Conservation (phyloP, 805 yeast genomes). For the Blastobotrys attinorum region DNA sequence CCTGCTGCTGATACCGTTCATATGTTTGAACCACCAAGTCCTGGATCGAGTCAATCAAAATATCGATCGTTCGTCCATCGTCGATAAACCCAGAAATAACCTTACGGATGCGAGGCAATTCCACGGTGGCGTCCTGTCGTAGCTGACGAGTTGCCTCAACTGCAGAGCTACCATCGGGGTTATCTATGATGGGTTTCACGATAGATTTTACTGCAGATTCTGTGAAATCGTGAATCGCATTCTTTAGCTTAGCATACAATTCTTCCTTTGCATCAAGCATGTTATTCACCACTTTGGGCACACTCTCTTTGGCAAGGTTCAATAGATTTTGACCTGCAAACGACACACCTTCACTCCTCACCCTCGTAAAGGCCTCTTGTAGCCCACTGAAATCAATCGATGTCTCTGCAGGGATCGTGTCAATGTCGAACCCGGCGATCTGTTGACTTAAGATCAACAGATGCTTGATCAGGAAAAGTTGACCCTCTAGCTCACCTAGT, state of each 20-base stretch:
- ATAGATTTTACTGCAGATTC: constrained; percentile 45
- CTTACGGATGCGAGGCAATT: constrained; percentile 47
- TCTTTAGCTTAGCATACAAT: constrained; percentile 63
- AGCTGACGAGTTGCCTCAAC: constrained; percentile 34
- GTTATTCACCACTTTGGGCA: constrained; percentile 72
- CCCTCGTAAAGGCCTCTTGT: constrained; percentile 39
- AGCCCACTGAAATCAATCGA: constrained; percentile 78
- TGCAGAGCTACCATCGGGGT: constrained; percentile 22
- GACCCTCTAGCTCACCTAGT: constrained; percentile 49
- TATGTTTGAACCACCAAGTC: constrained; percentile 53
- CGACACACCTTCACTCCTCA: constrained; percentile 24
- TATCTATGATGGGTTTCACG: constrained; percentile 36
- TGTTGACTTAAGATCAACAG: constrained; percentile 63
- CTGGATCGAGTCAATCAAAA: constrained; percentile 57
- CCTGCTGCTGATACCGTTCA: constrained; percentile 39
- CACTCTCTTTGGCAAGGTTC: constrained; percentile 54
- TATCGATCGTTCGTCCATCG: constrained; percentile 44
- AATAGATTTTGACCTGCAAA: constrained; percentile 31
- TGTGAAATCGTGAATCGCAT: constrained; percentile 61
- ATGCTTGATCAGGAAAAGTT: constrained; percentile 63
- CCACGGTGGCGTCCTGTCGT: constrained; percentile 42
- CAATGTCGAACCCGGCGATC: constrained; percentile 71
- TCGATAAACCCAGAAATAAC: constrained; percentile 48
- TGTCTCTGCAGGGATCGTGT: constrained; percentile 57
- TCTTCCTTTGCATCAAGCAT: constrained; percentile 75